These are phyloP conservation scores for Priceomyces fermenticarens DNA, from an alignment of 805 yeast species.

Conservation along the genomic window DNA sequence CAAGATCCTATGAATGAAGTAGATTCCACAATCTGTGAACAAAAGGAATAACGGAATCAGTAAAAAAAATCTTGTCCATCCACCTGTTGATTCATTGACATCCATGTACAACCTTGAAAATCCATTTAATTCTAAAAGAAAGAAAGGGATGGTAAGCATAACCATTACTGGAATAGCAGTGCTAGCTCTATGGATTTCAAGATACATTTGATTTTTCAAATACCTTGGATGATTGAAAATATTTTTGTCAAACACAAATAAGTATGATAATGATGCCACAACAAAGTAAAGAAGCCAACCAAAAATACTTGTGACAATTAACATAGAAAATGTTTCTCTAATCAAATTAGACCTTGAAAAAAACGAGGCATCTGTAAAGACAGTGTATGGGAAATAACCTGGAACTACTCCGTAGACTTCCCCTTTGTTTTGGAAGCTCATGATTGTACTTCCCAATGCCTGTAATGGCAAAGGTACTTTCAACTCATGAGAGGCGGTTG, in stretches of 20 bases:
- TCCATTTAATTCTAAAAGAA: conserved; percentile 78
- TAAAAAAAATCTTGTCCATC: conserved; percentile 57
- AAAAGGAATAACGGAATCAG: conserved; percentile 80
- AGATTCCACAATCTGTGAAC: conserved; percentile 93
- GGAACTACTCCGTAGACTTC: conserved; percentile 65
- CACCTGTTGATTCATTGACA: conserved; percentile 60
- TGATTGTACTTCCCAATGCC: not conserved
- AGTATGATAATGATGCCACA: conserved; percentile 75
- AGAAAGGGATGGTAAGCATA: conserved; percentile 83
- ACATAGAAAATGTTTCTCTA: conserved; percentile 69
- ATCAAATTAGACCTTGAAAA: conserved; percentile 68
- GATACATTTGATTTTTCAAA: conserved; percentile 84
- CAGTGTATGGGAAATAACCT: conserved; percentile 51
- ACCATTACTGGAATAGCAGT: conserved; percentile 91
- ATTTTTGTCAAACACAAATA: conserved; percentile 77
- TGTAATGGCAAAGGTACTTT: conserved; percentile 10
- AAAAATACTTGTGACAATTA: conserved; percentile 68
- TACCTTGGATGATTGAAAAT: conserved; percentile 95
- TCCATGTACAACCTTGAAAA: conserved; percentile 74
- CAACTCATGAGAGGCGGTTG: conserved; percentile 10
- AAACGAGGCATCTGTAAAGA: conserved; percentile 61
- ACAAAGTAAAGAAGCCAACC: conserved; percentile 81
- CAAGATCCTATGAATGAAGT: conserved; percentile 85
- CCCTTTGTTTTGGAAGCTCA: conserved; percentile 9
- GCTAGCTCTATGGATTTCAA: conserved; percentile 77